Conservation (phyloP, 2,329 filamentous ascomycete species). For the Fusarium napiforme region DNA sequence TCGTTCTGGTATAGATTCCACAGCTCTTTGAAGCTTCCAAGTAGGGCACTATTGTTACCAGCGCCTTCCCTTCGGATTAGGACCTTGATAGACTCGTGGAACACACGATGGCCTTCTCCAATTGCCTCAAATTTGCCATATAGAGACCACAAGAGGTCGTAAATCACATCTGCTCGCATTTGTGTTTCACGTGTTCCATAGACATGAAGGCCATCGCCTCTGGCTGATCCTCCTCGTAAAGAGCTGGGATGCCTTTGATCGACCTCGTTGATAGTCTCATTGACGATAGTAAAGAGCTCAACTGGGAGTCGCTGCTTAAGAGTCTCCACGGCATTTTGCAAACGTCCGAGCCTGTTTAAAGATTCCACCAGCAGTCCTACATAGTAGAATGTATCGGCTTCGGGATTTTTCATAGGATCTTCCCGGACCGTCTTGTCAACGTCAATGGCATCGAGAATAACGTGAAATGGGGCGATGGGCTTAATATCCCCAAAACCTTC, state of each 20-base stretch:
- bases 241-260: constrained; percentile 92
- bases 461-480: constrained; percentile 65
- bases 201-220: constrained; percentile 67
- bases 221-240: constrained; percentile 66
- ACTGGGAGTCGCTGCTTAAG: constrained; percentile 94
- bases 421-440: constrained; percentile 75
- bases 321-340: constrained; percentile 87
- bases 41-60: constrained; percentile 72
- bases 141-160: constrained; percentile 89
- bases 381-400: constrained; percentile 95
- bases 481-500: constrained; percentile 60
- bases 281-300: constrained; percentile 92
- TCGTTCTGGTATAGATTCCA: constrained; percentile 99
- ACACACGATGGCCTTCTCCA: constrained; percentile 90
- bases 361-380: constrained; percentile 88
- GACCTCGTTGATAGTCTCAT: constrained; percentile 93
- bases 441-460: constrained; percentile 70
- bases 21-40: constrained; percentile 92
- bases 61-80: constrained; percentile 84
- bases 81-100: constrained; percentile 90
- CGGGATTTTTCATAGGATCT: constrained; percentile 91
- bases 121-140: constrained; percentile 99
- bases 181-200: constrained; percentile 78
- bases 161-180: constrained; percentile 84
- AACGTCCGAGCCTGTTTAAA: constrained; percentile 85